Percentiles rank a stretch among this genome's conserved stretches.
These are phyloP conservation scores for Plantago major DNA, from an alignment of 257 asterid genomes.

Conservation along the genomic window DNA sequence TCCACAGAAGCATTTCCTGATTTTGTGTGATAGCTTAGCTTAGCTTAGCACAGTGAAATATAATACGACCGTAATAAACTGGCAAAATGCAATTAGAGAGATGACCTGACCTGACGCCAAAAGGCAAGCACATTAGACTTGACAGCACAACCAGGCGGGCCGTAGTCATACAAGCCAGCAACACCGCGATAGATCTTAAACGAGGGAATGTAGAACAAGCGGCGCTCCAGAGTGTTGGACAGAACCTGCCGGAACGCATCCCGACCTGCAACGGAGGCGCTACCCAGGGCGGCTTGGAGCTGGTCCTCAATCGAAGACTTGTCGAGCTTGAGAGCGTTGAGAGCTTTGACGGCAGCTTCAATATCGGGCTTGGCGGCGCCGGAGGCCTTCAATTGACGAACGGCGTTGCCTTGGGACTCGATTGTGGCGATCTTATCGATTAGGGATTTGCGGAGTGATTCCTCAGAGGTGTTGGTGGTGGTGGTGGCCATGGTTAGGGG, in stretches of 20 bases:
- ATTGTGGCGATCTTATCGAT: not conserved
- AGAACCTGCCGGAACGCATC: constrained; percentile 50
- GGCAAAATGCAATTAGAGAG: not conserved
- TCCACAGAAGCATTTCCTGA: no score
- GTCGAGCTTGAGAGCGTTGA: constrained; percentile 5
- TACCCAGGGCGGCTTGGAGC: not conserved
- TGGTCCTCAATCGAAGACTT: not conserved
- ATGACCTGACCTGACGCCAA: constrained; percentile 69
- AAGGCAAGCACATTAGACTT: constrained; percentile 55
- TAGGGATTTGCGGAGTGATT: not conserved
- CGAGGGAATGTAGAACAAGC: constrained; percentile 52
- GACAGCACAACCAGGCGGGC: constrained; percentile 62
- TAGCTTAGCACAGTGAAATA: no score
- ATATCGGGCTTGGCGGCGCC: not conserved
- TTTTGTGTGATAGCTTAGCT: no score
- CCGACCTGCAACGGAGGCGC: not conserved
- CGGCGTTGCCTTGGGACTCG: constrained; percentile 5
- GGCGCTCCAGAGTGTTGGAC: constrained; percentile 54
- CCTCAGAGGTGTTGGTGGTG: no score
- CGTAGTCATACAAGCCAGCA: constrained; percentile 56
- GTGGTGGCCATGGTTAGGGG: no score
- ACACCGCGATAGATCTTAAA: constrained; percentile 58
- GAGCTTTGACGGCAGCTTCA: not conserved
- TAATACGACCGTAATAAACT: no score
- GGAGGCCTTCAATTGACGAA: constrained; percentile 11